Evolutionary conservation across 164 flowering plant genomes (phyloP).

Genomic region (Saururus chinensis): DNA sequence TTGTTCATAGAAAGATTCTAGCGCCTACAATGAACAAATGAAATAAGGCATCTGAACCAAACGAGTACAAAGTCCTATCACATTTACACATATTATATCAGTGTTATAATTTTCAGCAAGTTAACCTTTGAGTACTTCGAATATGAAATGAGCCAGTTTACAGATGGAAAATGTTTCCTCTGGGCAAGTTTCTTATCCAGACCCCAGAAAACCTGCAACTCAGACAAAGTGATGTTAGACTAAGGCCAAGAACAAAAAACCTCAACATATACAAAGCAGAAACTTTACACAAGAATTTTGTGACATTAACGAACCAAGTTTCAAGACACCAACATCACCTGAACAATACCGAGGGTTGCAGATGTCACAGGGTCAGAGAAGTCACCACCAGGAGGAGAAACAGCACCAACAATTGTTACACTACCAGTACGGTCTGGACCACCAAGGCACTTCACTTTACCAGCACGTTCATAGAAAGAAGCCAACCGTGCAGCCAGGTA

Average conservation of each 20-base stretch:
- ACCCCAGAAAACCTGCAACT: constrained; percentile 95
- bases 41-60: not conserved
- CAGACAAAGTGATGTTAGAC: not conserved
- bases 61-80: not conserved
- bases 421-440: constrained; percentile 96
- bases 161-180: constrained; percentile 98
- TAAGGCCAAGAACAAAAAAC: not conserved
- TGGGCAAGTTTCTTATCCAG: constrained; percentile 99
- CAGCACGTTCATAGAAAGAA: constrained; percentile 98
- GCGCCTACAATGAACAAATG: constrained; percentile 45
- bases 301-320: not conserved
- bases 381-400: constrained; percentile 99
- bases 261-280: not conserved
- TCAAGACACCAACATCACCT: constrained; percentile 34
- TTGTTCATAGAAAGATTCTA: constrained; percentile 87
- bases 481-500: constrained; percentile 97
- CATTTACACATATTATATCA: not conserved
- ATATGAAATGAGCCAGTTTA: constrained; percentile 97
- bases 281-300: not conserved
- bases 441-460: constrained; percentile 98
- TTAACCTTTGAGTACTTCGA: constrained; percentile 82
- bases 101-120: not conserved
- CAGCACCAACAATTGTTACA: constrained; percentile 99
- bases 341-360: constrained; percentile 95
- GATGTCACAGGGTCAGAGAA: constrained; percentile 99